Evolutionary conservation across 306 rosid genomes (phyloP), one percentile per base, ranked within the genome.

Genomic region (Trifolium dubium): DNA sequence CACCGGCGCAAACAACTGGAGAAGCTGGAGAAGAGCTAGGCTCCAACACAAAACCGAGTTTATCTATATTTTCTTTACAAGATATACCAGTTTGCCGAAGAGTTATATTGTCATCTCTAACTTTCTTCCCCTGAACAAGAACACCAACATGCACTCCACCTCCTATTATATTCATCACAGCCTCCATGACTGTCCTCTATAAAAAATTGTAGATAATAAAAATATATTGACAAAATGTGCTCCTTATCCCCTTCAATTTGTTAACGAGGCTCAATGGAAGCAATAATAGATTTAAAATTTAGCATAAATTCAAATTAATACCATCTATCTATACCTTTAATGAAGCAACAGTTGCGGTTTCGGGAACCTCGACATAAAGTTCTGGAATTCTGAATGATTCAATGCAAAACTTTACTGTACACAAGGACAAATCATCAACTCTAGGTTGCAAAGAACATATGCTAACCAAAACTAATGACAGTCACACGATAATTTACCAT

Each of bases 321-420:
- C 18, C 40, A 30, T 83, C 49, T 31, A 51, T 44, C 63, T 75
- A 78, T 83, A 91, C 98, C 96, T 91, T 94, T 55, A 94, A 72
- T 13, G 89, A 91, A 84, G 89, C 95, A 47, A 94, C 85, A 40
- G 98, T 94, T 53, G 92, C 84, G 6, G 91, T 89, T 79, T 91
- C 90, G 3, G 98, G 94, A 72, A 94, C 89, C 74, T 94, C 97
- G 68, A 94, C 67, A 58, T 84, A 87, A 70, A 94, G 86, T 83
- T 91, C 98, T 46, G 98, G 98, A 54, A 91, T 84, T 86, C 72
- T 85, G 86, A 94, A 88, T 58, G 98, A 91, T 78, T 90, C 84
- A 7, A 94, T 91, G 87, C 92, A 89, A 80, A 94, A 82, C 80
- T 86, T 94, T 67, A 94, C 96, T 94, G 97, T 19, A 71, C 76